A percentile compares a stretch with the other conserved stretches of the same genome.
Evolutionary conservation across 2,329 filamentous ascomycete species (phyloP).

Genomic region (Fusarium sp.): DNA sequence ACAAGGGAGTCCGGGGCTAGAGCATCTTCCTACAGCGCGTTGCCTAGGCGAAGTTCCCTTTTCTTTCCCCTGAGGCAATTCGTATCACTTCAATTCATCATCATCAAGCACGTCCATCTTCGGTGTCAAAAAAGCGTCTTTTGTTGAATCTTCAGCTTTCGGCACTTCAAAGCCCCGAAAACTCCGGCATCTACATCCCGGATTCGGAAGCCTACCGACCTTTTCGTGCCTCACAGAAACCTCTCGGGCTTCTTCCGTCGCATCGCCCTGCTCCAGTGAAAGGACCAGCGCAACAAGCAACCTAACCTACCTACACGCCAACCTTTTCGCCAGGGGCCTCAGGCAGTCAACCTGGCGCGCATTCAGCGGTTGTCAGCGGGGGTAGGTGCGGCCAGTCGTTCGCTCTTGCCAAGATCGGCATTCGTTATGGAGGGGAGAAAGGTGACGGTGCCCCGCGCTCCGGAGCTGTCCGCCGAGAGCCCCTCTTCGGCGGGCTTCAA

Average conservation of each 20-base stretch:
- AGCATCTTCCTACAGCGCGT: conserved; percentile 23
- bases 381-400: conserved; percentile 35
- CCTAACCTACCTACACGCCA: neutral
- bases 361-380: conserved; percentile 41
- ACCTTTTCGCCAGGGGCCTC: conserved; percentile 12
- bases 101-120: conserved; percentile 1
- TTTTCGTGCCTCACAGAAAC: conserved; percentile 2
- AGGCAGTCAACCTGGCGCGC: conserved; percentile 43
- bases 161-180: conserved; percentile 32
- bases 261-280: neutral
- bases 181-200: conserved; percentile 23
- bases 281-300: neutral
- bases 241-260: conserved; percentile 41
- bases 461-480: conserved; percentile 49
- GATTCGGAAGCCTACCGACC: conserved; percentile 43
- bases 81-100: conserved; percentile 32
- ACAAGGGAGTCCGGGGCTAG: conserved; percentile 35
- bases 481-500: conserved; percentile 48
- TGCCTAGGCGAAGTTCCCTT: conserved; percentile 19
- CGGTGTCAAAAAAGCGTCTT: neutral
- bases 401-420: conserved; percentile 49
- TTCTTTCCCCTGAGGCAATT: conserved; percentile 38
- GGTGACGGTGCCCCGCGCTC: conserved; percentile 50
- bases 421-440: conserved; percentile 44
- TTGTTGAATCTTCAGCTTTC: conserved; percentile 6